These are phyloP conservation scores for Coprinopsis sp. DNA, from an alignment of 768 basidiomycete species.

Conservation along the genomic window DNA sequence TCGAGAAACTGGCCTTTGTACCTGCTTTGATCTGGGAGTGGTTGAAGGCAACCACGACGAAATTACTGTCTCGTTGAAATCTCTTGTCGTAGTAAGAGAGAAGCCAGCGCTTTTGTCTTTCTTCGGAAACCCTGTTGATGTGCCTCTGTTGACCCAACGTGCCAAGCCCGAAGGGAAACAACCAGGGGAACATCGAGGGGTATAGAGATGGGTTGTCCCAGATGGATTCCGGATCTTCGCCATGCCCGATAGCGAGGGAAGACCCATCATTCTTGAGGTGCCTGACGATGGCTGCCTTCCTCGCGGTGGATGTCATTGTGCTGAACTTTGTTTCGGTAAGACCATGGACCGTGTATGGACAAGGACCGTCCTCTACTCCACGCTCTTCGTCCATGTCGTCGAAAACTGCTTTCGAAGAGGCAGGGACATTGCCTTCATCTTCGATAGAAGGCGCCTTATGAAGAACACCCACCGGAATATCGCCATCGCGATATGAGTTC, in stretches of 20 bases:
- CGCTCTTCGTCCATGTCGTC: conserved; percentile 23
- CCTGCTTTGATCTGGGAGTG: conserved; percentile 26
- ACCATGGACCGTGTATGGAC: conserved; percentile 35
- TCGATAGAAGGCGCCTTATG: conserved; percentile 16
- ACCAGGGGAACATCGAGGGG: conserved; percentile 35
- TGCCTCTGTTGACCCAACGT: conserved; percentile 14
- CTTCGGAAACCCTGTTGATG: conserved; percentile 8
- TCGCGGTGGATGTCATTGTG: conserved; percentile 14
- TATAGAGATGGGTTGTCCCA: conserved; percentile 26
- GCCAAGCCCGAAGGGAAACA: conserved; percentile 33
- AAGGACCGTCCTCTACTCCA: conserved; percentile 25
- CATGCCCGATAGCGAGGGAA: conserved; percentile 26
- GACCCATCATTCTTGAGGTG: conserved; percentile 23
- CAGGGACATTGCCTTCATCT: conserved; percentile 13
- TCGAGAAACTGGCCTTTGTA: conserved; percentile 3
- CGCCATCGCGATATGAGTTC: conserved; percentile 18
- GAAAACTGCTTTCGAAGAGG: conserved; percentile 20
- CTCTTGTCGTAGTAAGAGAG: conserved; percentile 32
- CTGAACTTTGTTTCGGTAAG: conserved; percentile 22
- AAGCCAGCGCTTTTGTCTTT: conserved; percentile 16
- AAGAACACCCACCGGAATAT: conserved; percentile 18
- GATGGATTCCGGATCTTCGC: conserved; percentile 21
- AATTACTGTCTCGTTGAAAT: conserved; percentile 29
- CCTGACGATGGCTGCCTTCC: conserved; percentile 20
- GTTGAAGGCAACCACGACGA: conserved; percentile 28